Percentiles rank a stretch among this genome's conserved stretches.
phyloP scores from a whole-genome alignment of 371 early-diverging fungal genomes.

The Mortierella sp. region DNA sequence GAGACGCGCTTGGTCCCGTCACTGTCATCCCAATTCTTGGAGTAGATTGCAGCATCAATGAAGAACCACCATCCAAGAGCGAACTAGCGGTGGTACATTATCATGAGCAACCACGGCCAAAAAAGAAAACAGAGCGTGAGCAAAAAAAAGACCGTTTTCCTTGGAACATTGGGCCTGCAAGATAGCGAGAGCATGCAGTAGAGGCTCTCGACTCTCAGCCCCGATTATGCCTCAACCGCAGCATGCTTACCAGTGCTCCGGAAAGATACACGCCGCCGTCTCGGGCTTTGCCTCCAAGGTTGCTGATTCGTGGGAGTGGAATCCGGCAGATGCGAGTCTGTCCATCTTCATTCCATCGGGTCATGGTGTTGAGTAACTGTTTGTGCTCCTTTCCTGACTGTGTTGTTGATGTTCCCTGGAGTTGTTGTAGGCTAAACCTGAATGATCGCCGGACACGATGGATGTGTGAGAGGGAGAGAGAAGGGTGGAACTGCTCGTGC shows the following conservation, averaged over 20 bases:
- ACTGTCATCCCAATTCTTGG: constrained; percentile 54
- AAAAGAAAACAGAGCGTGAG: too few relatives aligned
- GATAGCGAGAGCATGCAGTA: not conserved
- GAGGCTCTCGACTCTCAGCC: not conserved
- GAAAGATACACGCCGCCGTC: constrained; percentile 60
- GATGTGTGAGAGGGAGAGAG: too few relatives aligned
- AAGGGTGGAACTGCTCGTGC: too few relatives aligned
- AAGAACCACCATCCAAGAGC: constrained; percentile 88
- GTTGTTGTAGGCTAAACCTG: too few relatives aligned
- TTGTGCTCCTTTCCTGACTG: not conserved
- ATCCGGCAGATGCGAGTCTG: constrained; percentile 31
- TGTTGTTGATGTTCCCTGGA: too few relatives aligned
- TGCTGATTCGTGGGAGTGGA: constrained; percentile 38
- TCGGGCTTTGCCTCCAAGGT: constrained; percentile 57
- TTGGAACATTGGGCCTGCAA: too few relatives aligned
- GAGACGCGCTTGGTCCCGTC: constrained; percentile 48
- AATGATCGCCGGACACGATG: too few relatives aligned
- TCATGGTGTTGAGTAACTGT: constrained; percentile 8
- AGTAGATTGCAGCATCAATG: constrained; percentile 69
- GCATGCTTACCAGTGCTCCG: constrained; percentile 62
- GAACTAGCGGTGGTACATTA: too few relatives aligned
- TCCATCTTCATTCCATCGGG: constrained; percentile 35
- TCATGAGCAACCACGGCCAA: too few relatives aligned
- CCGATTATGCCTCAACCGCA: not conserved
- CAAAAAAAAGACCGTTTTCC: too few relatives aligned